Conservation (phyloP, 306 rosid species). For the Citrullus colocynthis region DNA sequence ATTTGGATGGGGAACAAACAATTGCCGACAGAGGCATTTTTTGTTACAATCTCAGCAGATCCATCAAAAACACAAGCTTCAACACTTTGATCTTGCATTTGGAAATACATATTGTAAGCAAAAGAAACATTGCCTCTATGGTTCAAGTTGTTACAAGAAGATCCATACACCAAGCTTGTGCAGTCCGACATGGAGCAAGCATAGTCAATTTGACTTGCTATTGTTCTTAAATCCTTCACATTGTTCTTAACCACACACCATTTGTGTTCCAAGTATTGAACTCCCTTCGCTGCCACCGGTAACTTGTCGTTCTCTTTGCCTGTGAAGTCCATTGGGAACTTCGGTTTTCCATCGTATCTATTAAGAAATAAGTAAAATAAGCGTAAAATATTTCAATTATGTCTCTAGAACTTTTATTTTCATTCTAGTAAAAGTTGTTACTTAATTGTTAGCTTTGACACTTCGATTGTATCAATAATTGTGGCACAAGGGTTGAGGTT, state of each 20-base stretch:
- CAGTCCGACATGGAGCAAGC: constrained; percentile 57
- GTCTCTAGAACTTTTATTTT: too few relatives aligned
- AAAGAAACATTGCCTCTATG: constrained; percentile 19
- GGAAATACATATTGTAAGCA: constrained; percentile 61
- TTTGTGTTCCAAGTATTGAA: constrained; percentile 31
- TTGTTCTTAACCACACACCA: constrained; percentile 40
- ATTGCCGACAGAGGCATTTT: constrained; percentile 26
- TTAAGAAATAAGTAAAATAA: not conserved
- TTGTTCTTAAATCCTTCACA: not conserved
- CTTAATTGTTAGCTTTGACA: too few relatives aligned
- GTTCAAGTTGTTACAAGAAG: constrained; percentile 33
- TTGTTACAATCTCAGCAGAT: constrained; percentile 20
- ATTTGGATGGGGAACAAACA: constrained; percentile 45
- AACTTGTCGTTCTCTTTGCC: constrained; percentile 24
- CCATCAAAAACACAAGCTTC: constrained; percentile 48
- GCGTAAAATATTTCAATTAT: too few relatives aligned
- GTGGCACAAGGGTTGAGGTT: too few relatives aligned
- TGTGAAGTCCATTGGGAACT: constrained; percentile 42
- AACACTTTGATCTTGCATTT: constrained; percentile 41
- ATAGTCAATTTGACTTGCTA: constrained; percentile 1
- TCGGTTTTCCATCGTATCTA: constrained; percentile 41
- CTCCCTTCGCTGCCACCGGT: constrained; percentile 45
- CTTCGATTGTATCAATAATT: too few relatives aligned
- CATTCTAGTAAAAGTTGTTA: too few relatives aligned
- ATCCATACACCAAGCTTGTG: constrained; percentile 25